These are phyloP conservation scores for Alternaria viburni DNA, from an alignment of 2,329 filamentous ascomycete species.

Conservation along the genomic window DNA sequence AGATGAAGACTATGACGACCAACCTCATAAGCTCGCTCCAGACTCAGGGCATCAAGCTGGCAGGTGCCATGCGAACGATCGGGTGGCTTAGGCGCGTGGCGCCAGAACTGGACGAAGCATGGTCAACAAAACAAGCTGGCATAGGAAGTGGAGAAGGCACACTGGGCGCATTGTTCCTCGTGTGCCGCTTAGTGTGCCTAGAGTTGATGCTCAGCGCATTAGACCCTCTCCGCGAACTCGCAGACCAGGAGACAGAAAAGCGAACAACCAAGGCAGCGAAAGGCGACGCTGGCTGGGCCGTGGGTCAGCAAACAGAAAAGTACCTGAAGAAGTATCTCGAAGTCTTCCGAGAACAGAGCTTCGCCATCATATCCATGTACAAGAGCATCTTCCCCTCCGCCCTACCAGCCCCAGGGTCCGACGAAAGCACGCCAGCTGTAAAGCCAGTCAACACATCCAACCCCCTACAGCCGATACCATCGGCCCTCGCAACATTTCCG, in stretches of 20 bases:
- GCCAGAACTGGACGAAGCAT: conserved; percentile 71
- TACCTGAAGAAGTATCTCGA: conserved; percentile 96
- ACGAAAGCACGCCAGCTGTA: conserved; percentile 34
- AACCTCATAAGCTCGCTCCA: conserved; percentile 82
- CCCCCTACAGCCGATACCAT: conserved; percentile 66
- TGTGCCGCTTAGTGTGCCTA: conserved; percentile 82
- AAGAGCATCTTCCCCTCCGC: conserved; percentile 81
- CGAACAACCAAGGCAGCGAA: conserved; percentile 41
- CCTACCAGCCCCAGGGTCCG: conserved; percentile 48
- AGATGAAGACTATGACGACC: conserved; percentile 86
- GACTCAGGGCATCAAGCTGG: conserved; percentile 80
- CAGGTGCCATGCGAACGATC: conserved; percentile 86
- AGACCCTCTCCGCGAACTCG: conserved; percentile 83
- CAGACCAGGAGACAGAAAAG: conserved; percentile 77
- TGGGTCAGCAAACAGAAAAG: conserved; percentile 89
- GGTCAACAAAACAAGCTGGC: conserved; percentile 36
- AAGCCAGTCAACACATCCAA: conserved; percentile 34
- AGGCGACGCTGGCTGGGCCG: conserved; percentile 62
- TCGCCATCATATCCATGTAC: conserved; percentile 93
- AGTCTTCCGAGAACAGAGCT: conserved; percentile 96
- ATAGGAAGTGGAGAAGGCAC: conserved; percentile 63
- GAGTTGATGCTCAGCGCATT: conserved; percentile 81
- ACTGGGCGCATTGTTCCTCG: conserved; percentile 82
- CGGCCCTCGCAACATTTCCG: conserved; percentile 82
- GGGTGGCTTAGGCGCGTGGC: conserved; percentile 89